Percentiles rank a stretch among this genome's conserved stretches.
Conservation (phyloP, 306 rosid species). For the Cajanus cajan region DNA sequence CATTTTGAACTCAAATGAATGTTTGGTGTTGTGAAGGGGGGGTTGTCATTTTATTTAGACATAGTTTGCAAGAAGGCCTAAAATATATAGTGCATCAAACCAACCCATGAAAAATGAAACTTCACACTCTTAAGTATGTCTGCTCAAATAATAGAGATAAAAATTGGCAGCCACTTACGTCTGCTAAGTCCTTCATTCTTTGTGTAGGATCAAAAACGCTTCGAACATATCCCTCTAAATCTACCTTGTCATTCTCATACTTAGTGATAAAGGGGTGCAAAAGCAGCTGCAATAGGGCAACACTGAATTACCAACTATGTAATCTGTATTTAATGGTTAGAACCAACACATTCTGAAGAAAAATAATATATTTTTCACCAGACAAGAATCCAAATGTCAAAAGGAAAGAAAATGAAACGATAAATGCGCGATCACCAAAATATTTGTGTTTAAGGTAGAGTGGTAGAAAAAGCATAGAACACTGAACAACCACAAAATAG, state of each 20-base stretch:
- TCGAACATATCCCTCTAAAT: constrained; percentile 76
- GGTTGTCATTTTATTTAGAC: constrained; percentile 9
- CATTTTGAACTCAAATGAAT: neutral
- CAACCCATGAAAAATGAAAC: neutral
- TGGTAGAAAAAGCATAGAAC: neutral
- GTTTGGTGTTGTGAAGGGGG: neutral
- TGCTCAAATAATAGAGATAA: neutral
- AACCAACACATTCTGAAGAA: neutral
- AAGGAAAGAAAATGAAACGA: neutral
- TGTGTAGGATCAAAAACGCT: constrained; percentile 89
- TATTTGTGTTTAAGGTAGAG: neutral
- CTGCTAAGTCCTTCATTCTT: constrained; percentile 95
- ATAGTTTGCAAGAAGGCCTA: neutral
- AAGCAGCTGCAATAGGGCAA: constrained; percentile 70
- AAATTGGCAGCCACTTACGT: constrained; percentile 56
- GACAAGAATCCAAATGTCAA: constrained; percentile 4
- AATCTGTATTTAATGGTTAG: neutral
- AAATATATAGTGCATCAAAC: neutral
- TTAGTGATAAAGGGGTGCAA: constrained; percentile 78
- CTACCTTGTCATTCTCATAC: constrained; percentile 53
- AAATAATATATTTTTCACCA: neutral
- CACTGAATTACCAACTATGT: constrained; percentile 26
- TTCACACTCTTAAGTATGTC: neutral
- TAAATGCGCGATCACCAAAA: neutral
- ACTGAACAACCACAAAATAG: neutral